Base-by-base conservation (phyloP, 129 eudicot genomes). In the Escallonia herrerae region DNA sequence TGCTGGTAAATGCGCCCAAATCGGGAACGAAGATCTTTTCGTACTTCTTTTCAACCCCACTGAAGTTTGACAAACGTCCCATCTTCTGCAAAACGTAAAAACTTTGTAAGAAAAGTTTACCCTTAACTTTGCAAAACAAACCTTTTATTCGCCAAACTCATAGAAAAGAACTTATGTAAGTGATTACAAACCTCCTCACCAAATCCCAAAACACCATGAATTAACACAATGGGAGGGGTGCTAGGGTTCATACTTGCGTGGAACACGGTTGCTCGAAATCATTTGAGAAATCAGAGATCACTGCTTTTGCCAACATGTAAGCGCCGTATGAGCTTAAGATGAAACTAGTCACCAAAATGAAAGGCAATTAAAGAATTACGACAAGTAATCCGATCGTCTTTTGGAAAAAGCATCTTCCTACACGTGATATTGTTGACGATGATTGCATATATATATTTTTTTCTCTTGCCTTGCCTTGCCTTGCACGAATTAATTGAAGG, bases 31-130 rank as follows among this genome's bases (percentile, higher is more conserved):
- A 13, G 46, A 63, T 55, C 55, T 40, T 15, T 8, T 63, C 67
- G 46, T 63, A 13, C 67, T 63, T 63, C 67, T 63, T 46, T 38
- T 63, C 67, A 2, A n/a, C 41, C 47, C 67, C 67, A 4, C 8
- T 40, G 22, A 63, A 46, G 9, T 63, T 6, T n/a, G 54, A 63
- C 33, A 56, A 33, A 22, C 41, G 41, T 15, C 61, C 61, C 61
- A 56, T 15, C 33, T 10, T 56, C 61, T 56, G 14, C 33, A 22
- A 22, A 22, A 22, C 33, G 33, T 22, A 22, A 22, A 22, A 22
- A 22, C 33, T 0, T 22, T 1, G 33, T 22, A 22, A 22, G 33
- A 22, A 22, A 22, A 22, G 33, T 22, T 22, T 22, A 22, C 33
- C 1, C 0, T 22, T 22, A 22, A 22, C 33, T 1, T 22, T 22